Evolutionary conservation across 106 monocot genomes (phyloP).

Genomic region (Dendrobium chrysotoxum): DNA sequence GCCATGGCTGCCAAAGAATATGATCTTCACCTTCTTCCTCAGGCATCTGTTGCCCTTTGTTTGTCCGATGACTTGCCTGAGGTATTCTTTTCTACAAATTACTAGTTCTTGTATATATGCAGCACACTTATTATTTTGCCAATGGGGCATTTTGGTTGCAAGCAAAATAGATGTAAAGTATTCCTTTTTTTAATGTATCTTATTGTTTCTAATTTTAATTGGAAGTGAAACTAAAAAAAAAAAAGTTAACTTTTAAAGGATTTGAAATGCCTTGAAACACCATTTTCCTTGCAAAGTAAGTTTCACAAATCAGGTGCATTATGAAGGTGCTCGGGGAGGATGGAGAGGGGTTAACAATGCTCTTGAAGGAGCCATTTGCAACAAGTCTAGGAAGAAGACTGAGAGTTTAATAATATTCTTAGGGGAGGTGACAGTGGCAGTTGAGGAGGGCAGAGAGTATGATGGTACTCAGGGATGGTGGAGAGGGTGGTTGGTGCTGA

Average conservation of each 20-base stretch:
- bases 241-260: not conserved
- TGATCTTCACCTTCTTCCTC: slow-evolving; percentile 83
- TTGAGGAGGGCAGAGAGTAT: too few relatives aligned
- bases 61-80: slow-evolving; percentile 52
- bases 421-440: not conserved
- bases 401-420: not conserved
- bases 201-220: not conserved
- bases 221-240: not conserved
- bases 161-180: not conserved
- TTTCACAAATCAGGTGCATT: not conserved
- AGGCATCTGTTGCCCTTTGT: slow-evolving; percentile 90
- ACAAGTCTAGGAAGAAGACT: not conserved
- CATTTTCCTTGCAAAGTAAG: not conserved
- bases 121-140: not conserved
- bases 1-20: slow-evolving; percentile 67
- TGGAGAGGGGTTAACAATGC: not conserved
- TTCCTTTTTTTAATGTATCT: not conserved
- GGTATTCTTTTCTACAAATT: slow-evolving; percentile 27
- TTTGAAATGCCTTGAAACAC: not conserved
- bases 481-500: not conserved
- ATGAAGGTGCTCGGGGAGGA: not conserved
- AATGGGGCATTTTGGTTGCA: not conserved
- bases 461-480: not conserved
- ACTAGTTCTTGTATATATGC: not conserved
- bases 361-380: not conserved